A percentile compares a stretch with the other conserved stretches of the same genome.
Conservation (phyloP, 108 stramenopile genomes). For the Aurantiochytrium sp. region DNA sequence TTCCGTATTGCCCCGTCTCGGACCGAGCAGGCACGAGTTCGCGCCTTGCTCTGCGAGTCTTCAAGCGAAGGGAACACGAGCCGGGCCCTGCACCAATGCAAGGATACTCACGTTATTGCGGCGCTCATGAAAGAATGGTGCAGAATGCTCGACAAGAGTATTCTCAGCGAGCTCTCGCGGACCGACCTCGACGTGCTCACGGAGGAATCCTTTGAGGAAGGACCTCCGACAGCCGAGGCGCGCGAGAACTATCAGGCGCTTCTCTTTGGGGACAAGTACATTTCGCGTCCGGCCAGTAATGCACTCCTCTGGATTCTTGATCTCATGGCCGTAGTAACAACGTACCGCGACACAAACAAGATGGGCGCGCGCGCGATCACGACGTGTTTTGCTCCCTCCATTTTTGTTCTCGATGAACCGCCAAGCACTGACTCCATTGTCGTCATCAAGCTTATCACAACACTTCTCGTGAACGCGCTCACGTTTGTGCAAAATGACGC, state of each 20-base stretch:
- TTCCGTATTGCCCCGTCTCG: slow-evolving; percentile 11
- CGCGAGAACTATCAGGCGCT: neutral
- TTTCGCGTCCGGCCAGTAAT: neutral
- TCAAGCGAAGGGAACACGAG: neutral
- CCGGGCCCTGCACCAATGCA: neutral
- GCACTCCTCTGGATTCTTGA: neutral
- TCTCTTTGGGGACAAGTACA: neutral
- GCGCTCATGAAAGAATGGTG: slow-evolving; percentile 17
- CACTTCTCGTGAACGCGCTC: neutral
- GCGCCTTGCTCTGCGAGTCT: neutral
- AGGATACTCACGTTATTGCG: neutral
- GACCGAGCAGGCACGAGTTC: neutral
- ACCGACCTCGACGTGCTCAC: neutral
- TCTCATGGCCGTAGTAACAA: neutral
- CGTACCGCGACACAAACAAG: neutral
- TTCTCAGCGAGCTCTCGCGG: neutral
- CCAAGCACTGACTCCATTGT: neutral
- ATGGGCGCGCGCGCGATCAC: neutral
- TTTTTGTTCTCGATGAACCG: neutral
- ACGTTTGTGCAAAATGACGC: neutral
- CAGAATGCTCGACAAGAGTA: neutral
- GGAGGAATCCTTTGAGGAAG: neutral
- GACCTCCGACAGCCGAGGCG: neutral
- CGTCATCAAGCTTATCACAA: neutral
- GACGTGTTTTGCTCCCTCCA: neutral